Base-by-base conservation (phyloP, 176 grass and related monocot genomes). In the Musa itinerans region DNA sequence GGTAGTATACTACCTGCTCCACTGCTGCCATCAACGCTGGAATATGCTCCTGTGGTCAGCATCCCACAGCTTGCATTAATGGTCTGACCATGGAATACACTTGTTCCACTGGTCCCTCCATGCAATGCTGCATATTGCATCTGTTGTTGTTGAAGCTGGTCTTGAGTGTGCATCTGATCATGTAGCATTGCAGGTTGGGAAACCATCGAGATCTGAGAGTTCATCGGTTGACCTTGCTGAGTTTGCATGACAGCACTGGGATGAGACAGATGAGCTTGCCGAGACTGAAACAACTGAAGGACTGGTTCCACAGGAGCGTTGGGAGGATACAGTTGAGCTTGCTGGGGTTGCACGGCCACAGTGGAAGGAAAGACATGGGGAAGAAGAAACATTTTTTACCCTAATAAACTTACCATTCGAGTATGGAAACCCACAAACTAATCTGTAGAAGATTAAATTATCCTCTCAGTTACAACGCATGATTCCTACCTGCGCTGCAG, bases 141-240 rank as follows among this genome's bases (percentile, higher is more conserved):
- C 27, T 68, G 27, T 43, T 34, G 26, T 8, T 69, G 27, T 43
- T 43, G 34, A 43, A 43, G 68, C 29, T 70, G 29, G 10, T 5
- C 2, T n/a, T 20, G 9, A 9, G 43, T 43, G 34, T 43, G 14
- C 16, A 70, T 70, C 68, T 70, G 29, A 10, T 50, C 43, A 11
- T 50, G 43, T 10, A 50, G 34, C 15, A 10, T 10, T 50, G 27
- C 43, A 51, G 68, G 68, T 70, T 19, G 68, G 9, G 34, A 43
- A 70, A 50, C 17, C 68, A 70, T 20, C 16, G 50, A n/a, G 16
- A 20, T 50, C 68, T 2, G 9, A 50, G 34, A 48, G 43, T 50
- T 20, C 67, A 50, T 69, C 67, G 49, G 67, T 50, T 69, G 67
- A 69, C 34, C 67, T 69, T 69, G 34, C n/a, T 69, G 67, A 11